phyloP scores from a whole-genome alignment of 768 basidiomycete genomes.

The Hericium alpestre region DNA sequence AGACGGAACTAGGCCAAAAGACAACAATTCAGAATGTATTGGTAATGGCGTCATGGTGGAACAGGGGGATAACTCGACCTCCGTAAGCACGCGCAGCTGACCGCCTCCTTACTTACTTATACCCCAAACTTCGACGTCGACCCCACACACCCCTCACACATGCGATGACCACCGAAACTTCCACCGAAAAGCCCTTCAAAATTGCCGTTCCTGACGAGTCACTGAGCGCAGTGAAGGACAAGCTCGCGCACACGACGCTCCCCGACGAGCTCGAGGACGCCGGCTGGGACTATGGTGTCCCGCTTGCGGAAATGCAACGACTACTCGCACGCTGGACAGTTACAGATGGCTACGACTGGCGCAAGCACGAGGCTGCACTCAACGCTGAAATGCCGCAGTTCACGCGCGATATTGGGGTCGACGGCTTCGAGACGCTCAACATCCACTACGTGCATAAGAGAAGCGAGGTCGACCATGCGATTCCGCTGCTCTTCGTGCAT shows the following conservation, averaged over 20 bases:
- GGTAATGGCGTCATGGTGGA: too few relatives aligned
- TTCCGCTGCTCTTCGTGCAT: conserved; percentile 9
- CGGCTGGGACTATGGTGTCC: conserved; percentile 37
- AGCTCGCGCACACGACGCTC: conserved; percentile 35
- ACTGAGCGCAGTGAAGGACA: conserved; percentile 30
- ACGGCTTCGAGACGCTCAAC: conserved; percentile 21
- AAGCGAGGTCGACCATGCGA: conserved; percentile 13
- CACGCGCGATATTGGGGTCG: conserved; percentile 21
- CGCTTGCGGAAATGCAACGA: conserved; percentile 16
- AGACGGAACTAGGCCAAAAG: too few relatives aligned
- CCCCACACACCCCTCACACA: too few relatives aligned
- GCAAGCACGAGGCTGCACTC: conserved; percentile 17
- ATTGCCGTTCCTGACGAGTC: conserved; percentile 28
- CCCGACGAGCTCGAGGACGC: conserved; percentile 49
- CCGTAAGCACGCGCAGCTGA: too few relatives aligned
- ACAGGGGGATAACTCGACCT: too few relatives aligned
- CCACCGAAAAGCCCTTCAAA: neutral
- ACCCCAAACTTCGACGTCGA: too few relatives aligned
- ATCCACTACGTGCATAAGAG: conserved; percentile 22
- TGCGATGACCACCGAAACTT: too few relatives aligned
- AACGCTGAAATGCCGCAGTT: conserved; percentile 23
- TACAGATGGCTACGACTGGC: conserved; percentile 19
- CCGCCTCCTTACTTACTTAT: too few relatives aligned
- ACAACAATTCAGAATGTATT: too few relatives aligned
- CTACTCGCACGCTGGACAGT: conserved; percentile 18